Evolutionary conservation across 371 early-diverging fungal species (phyloP).

Genomic region (Mortierella sp.): DNA sequence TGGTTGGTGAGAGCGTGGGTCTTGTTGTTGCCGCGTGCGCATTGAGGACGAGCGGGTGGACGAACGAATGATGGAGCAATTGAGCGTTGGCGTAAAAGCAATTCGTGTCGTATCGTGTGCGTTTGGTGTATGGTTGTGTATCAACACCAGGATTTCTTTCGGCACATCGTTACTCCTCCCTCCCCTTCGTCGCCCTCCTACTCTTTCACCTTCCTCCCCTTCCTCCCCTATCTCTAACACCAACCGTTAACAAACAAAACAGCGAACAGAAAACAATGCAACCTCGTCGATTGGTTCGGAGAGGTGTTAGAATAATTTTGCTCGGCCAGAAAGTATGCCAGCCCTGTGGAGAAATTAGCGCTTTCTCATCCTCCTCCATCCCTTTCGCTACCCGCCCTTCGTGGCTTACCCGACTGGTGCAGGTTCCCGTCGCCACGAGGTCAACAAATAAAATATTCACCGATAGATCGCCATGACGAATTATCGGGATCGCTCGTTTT

Average conservation of each 20-base stretch:
- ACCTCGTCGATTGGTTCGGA: background rate
- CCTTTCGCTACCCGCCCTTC: background rate
- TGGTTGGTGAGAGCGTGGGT: background rate
- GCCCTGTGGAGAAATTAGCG: background rate
- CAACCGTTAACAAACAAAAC: background rate
- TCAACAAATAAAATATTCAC: background rate
- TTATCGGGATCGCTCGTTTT: background rate
- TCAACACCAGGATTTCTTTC: background rate
- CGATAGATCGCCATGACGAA: background rate
- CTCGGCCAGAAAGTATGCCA: background rate
- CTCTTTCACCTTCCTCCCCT: no score
- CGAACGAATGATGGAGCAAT: background rate
- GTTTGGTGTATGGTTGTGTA: background rate
- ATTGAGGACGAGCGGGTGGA: background rate
- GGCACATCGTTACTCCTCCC: background rate
- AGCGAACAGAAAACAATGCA: background rate
- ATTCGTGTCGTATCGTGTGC: background rate
- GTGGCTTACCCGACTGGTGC: background rate
- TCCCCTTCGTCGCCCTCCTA: no score
- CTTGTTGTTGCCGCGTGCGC: slow-evolving; percentile 1
- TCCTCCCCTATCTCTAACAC: no score
- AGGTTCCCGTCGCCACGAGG: background rate
- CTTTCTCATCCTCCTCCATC: background rate
- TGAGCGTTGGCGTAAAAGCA: background rate
- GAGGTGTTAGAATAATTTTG: background rate